Percentiles rank a stretch among this genome's conserved stretches.
Evolutionary conservation across 2,329 filamentous ascomycete genomes (phyloP).

Genomic region (Diaporthe batatas): DNA sequence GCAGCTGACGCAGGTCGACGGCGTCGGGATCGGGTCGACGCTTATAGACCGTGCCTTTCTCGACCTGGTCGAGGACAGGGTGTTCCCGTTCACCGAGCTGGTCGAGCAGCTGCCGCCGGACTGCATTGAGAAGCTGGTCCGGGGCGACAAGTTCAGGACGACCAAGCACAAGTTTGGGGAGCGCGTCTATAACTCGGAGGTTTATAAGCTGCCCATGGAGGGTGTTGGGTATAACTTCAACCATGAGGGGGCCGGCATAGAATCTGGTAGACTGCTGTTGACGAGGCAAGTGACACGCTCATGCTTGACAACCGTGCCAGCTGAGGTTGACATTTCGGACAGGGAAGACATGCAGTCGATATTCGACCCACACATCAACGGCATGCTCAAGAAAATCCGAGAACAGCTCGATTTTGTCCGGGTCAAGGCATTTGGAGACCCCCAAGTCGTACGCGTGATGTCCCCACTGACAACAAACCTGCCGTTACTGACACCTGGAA

Average conservation of each 20-base stretch:
- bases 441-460: slow-evolving; percentile 51
- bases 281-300: slow-evolving; percentile 50
- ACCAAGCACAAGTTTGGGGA: slow-evolving; percentile 60
- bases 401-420: slow-evolving; percentile 58
- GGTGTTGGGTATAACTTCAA: slow-evolving; percentile 57
- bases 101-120: slow-evolving; percentile 52
- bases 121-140: slow-evolving; percentile 53
- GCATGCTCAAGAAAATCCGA: slow-evolving; percentile 54
- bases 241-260: slow-evolving; percentile 54
- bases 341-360: slow-evolving; percentile 59
- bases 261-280: slow-evolving; percentile 57
- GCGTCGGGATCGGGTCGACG: slow-evolving; percentile 60
- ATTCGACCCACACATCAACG: slow-evolving; percentile 58
- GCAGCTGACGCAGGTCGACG: slow-evolving; percentile 55
- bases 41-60: slow-evolving; percentile 61
- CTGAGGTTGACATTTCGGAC: background rate
- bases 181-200: slow-evolving; percentile 55
- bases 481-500: slow-evolving; percentile 18
- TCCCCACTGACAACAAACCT: too few relatives aligned
- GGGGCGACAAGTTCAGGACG: slow-evolving; percentile 55
- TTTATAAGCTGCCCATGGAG: slow-evolving; percentile 59
- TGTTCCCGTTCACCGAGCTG: slow-evolving; percentile 54
- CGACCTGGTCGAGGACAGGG: slow-evolving; percentile 53
- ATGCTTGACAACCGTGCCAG: background rate
- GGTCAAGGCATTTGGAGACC: slow-evolving; percentile 47